phyloP scores from a whole-genome alignment of 345 rosid genomes.

The Eucalyptus marginata region DNA sequence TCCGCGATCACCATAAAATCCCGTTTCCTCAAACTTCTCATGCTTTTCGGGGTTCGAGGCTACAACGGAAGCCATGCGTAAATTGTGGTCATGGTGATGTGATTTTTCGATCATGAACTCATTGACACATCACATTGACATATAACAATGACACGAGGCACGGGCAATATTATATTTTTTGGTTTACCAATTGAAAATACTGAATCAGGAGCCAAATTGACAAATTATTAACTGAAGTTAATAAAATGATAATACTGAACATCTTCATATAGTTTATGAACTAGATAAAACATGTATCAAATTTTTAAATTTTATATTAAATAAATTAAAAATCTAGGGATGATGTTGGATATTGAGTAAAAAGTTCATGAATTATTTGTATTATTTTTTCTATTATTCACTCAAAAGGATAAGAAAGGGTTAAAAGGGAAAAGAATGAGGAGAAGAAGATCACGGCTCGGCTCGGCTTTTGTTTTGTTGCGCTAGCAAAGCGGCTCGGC shows the following conservation, averaged over 20 bases:
- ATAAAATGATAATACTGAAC: neutral
- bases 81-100: neutral
- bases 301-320: fast-evolving
- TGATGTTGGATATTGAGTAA: fast-evolving
- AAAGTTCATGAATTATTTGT: neutral
- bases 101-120: neutral
- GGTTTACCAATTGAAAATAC: fast-evolving
- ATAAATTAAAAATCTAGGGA: neutral
- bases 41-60: neutral
- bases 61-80: neutral
- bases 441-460: neutral
- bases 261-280: no score
- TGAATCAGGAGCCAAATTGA: fast-evolving
- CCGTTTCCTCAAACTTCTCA: neutral
- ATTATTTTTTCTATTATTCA: neutral
- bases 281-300: no score
- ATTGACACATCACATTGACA: neutral
- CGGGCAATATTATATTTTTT: neutral
- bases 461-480: neutral
- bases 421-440: neutral
- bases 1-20: neutral
- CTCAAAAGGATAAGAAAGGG: no score
- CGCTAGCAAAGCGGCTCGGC: neutral
- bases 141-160: neutral
- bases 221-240: neutral